A percentile compares a stretch with the other conserved stretches of the same genome.
These are phyloP conservation scores for Globisporangium uncinulatum DNA, from an alignment of 352 stramenopile genomes.

Conservation along the genomic window DNA sequence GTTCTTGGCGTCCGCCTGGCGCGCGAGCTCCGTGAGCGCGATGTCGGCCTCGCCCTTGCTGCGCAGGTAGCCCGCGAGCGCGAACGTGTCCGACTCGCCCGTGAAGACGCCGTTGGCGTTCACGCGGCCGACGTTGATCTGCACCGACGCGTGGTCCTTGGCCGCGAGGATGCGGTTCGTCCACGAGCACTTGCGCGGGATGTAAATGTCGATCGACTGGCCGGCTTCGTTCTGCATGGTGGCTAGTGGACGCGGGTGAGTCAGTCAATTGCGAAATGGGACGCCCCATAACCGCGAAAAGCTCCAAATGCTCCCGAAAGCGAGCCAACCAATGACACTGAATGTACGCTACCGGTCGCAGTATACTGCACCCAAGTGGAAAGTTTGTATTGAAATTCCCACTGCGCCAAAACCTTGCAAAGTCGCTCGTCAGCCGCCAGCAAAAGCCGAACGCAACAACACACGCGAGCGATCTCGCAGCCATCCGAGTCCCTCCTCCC, in stretches of 20 bases:
- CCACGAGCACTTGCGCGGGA: slow-evolving; percentile 98
- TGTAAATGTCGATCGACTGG: slow-evolving; percentile 98
- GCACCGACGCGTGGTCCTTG: slow-evolving; percentile 97
- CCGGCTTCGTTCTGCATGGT: slow-evolving; percentile 98
- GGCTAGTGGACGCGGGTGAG: slow-evolving; percentile 14
- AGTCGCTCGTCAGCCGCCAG: neutral
- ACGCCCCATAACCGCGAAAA: neutral
- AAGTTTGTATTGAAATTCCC: no score
- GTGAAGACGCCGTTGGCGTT: slow-evolving; percentile 96
- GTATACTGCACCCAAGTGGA: slow-evolving; percentile 37
- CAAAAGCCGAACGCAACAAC: neutral
- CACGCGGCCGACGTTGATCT: slow-evolving; percentile 98
- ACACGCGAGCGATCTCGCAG: neutral
- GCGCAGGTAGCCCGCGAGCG: slow-evolving; percentile 96
- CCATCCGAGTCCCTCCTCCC: neutral
- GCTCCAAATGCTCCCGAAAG: neutral
- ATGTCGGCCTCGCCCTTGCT: slow-evolving; percentile 94
- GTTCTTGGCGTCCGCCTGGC: slow-evolving; percentile 77
- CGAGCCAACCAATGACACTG: slow-evolving; percentile 69
- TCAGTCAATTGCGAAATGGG: slow-evolving; percentile 66
- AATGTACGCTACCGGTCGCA: slow-evolving; percentile 78
- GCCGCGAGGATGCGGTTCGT: slow-evolving; percentile 97
- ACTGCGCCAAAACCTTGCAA: neutral
- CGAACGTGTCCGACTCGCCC: slow-evolving; percentile 93
- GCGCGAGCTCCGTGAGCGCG: slow-evolving; percentile 84